Evolutionary conservation across 2,329 filamentous ascomycete genomes (phyloP), one percentile per base, ranked within the genome.

Genomic region (Chaetomiaceae sp.): DNA sequence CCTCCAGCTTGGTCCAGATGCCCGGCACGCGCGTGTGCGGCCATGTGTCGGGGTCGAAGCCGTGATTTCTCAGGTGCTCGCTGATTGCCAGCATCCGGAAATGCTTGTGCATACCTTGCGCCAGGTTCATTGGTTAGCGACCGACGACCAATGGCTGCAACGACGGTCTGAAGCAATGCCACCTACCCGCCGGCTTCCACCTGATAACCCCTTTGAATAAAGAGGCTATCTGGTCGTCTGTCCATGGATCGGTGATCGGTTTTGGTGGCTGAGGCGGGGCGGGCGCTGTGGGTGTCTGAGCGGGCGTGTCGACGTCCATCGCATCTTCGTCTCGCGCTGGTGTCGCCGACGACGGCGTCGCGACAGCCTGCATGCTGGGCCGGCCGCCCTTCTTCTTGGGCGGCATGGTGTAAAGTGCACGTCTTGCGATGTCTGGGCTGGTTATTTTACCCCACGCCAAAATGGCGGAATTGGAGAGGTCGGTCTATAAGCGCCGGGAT

Each of bases 211-310:
- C 88, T 63, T 96, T 96, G 69, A 95, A 88, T 1, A 98, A 75
- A 33, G 88, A 90, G 1, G 88, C 89, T 56, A 95, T 85, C 66
- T 98, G 93, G 61, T 96, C 91, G 60, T 95, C 90, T 4, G 89
- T 96, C 93, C 93, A 98, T 20, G 83, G 79, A 54, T 91, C 87
- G 47, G 80, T 78, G 39, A 67, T 33, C 18, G 46, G 45, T 38
- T 48, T 52, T 29, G 64, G 55, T 68, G 66, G 65, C 56, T 63
- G 50, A 39, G 65, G 55, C 51, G 66, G 64, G 56, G 63, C 60
- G 37, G 63, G 68, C 50, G 64, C 68, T 67, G 56, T 70, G 5
- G 65, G 66, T 8, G 68, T 69, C 63, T 81, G 80, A 60, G 74
- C 65, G 1, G 77, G 75, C 5, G 75, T 75, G 62, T 78, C 79